A percentile compares a stretch with the other conserved stretches of the same genome.
phyloP scores from a whole-genome alignment of 176 grass and related monocot species.

The Aegilops bicornis region DNA sequence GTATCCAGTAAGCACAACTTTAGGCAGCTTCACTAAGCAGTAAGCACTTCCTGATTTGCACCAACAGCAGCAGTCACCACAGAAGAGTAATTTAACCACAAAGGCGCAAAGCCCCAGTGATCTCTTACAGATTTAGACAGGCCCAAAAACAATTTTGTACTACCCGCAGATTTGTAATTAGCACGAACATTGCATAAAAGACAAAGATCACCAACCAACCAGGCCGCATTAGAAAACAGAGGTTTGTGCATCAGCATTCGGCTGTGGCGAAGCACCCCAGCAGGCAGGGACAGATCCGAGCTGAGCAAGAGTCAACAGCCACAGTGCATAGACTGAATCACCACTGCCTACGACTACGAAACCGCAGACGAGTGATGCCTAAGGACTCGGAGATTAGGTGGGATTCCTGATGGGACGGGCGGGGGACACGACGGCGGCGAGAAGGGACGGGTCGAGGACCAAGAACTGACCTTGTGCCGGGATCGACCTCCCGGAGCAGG shows the following conservation, averaged over 20 bases:
- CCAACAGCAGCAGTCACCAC: not conserved
- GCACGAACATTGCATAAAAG: not conserved
- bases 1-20: not conserved
- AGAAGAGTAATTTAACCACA: constrained; percentile 4
- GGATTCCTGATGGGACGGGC: not conserved
- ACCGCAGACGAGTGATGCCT: not conserved
- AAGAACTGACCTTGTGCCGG: constrained; percentile 67
- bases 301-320: not conserved
- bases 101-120: constrained; percentile 1
- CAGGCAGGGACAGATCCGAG: constrained; percentile 6
- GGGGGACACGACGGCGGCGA: not conserved
- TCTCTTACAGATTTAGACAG: not conserved
- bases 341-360: not conserved
- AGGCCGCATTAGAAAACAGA: constrained; percentile 5
- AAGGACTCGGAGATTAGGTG: not conserved
- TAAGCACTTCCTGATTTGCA: constrained; percentile 20
- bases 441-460: too few relatives aligned
- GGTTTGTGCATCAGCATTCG: not conserved
- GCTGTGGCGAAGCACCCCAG: not conserved
- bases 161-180: too few relatives aligned
- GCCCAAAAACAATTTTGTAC: not conserved
- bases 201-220: constrained; percentile 4
- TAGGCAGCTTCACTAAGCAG: not conserved
- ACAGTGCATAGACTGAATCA: not conserved
- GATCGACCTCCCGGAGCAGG: constrained; percentile 85